Evolutionary conservation across 345 rosid species (phyloP).

Genomic region (Nasturtium officinale): DNA sequence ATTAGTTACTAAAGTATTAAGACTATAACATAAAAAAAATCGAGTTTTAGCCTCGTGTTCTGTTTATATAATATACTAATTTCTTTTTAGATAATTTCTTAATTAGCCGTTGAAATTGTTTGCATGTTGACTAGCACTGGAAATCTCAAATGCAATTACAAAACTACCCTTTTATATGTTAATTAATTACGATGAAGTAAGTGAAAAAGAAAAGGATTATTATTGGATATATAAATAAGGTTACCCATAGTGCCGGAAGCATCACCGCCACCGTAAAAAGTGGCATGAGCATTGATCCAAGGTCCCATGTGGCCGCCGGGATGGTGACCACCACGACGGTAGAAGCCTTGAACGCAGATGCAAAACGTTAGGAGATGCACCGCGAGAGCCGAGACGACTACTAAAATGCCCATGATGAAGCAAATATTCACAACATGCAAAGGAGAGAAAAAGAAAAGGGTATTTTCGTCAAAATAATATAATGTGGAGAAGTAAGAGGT

Average conservation of each 20-base stretch:
- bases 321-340: conserved; percentile 38
- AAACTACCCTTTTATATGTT: background rate
- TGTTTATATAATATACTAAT: background rate
- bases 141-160: background rate
- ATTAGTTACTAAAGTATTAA: no score
- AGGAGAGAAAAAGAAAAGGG: background rate
- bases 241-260: conserved; percentile 93
- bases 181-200: background rate
- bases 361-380: conserved; percentile 31
- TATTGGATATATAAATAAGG: conserved; percentile 9
- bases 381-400: conserved; percentile 18
- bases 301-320: conserved; percentile 49
- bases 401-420: conserved; percentile 36
- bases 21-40: no score
- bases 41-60: background rate
- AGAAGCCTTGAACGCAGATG: conserved; percentile 21
- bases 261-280: conserved; percentile 80
- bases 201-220: background rate
- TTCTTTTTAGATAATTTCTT: background rate
- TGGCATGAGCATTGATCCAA: conserved; percentile 77
- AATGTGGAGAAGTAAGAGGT: conserved; percentile 12
- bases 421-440: conserved; percentile 28
- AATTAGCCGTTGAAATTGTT: conserved; percentile 11
- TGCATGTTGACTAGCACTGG: conserved; percentile 9
- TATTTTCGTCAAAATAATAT: conserved; percentile 9